Evolutionary conservation across 345 rosid genomes (phyloP).

Genomic region (Cardamine occulta): DNA sequence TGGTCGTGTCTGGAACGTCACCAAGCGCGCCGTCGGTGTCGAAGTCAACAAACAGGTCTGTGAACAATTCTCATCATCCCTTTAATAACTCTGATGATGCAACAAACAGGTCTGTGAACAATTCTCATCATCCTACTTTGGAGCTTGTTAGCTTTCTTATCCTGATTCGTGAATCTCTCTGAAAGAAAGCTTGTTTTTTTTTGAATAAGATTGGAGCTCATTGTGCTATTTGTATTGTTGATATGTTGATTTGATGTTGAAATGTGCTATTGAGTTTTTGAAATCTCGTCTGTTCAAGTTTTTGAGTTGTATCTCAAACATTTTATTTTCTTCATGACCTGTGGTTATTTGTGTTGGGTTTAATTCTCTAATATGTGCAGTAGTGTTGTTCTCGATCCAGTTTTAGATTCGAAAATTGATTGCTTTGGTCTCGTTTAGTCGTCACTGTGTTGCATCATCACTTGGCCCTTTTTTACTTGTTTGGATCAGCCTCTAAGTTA

Average conservation of each 20-base stretch:
- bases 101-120: slow-evolving; percentile 64
- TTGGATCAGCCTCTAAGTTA: neutral
- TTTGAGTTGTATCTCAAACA: neutral
- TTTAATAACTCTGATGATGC: neutral
- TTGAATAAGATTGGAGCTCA: neutral
- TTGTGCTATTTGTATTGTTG: neutral
- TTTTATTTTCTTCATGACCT: neutral
- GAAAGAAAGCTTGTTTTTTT: neutral
- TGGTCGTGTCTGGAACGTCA: slow-evolving; percentile 86
- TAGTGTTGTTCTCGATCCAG: neutral
- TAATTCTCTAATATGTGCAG: too few relatives aligned
- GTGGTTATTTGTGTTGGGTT: neutral
- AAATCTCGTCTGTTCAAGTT: neutral
- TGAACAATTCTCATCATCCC: neutral
- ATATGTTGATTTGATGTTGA: neutral
- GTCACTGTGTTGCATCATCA: neutral
- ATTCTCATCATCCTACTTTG: neutral
- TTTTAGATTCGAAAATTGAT: neutral
- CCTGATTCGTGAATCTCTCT: neutral
- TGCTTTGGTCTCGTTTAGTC: neutral
- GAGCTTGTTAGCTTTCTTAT: neutral
- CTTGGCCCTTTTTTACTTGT: neutral
- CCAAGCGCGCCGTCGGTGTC: slow-evolving; percentile 85
- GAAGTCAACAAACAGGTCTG: slow-evolving; percentile 82
- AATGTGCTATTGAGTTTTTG: neutral